These are phyloP conservation scores for Beta macrorhiza DNA, from an alignment of 179 eudicot species.

Conservation along the genomic window DNA sequence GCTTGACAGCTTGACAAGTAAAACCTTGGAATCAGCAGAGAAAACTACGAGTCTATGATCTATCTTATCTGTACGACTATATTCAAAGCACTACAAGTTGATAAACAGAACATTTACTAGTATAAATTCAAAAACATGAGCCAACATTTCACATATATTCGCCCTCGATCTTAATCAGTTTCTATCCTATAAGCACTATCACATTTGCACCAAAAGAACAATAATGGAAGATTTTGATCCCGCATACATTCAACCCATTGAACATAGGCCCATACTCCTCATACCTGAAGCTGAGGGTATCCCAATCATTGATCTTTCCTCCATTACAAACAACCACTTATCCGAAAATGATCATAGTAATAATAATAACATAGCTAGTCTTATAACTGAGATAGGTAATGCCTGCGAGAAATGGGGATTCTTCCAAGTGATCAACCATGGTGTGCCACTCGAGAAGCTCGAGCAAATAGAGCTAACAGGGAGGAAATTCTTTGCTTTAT, in stretches of 20 bases:
- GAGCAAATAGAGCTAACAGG: conserved; percentile 29
- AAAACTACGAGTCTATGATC: not conserved
- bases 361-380: conserved; percentile 1
- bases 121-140: not conserved
- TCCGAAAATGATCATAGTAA: not conserved
- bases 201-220: too few species aligned
- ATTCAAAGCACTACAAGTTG: not conserved
- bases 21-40: not conserved
- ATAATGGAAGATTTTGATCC: conserved; percentile 57
- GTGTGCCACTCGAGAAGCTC: conserved; percentile 39
- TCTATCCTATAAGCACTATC: too few species aligned
- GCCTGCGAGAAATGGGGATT: conserved; percentile 56
- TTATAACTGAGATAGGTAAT: conserved; percentile 34
- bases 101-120: not conserved
- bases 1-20: not conserved
- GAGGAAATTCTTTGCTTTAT: conserved; percentile 37
- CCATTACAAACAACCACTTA: conserved; percentile 14
- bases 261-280: conserved; percentile 54
- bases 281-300: conserved; percentile 42
- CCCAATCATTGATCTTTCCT: conserved; percentile 44
- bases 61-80: not conserved
- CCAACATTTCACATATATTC: not conserved
- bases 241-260: conserved; percentile 54
- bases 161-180: not conserved
- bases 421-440: conserved; percentile 66